A percentile compares a stretch with the other conserved stretches of the same genome.
Evolutionary conservation across 2,329 filamentous ascomycete species (phyloP).

Genomic region (Colletotrichum orchidophilum): DNA sequence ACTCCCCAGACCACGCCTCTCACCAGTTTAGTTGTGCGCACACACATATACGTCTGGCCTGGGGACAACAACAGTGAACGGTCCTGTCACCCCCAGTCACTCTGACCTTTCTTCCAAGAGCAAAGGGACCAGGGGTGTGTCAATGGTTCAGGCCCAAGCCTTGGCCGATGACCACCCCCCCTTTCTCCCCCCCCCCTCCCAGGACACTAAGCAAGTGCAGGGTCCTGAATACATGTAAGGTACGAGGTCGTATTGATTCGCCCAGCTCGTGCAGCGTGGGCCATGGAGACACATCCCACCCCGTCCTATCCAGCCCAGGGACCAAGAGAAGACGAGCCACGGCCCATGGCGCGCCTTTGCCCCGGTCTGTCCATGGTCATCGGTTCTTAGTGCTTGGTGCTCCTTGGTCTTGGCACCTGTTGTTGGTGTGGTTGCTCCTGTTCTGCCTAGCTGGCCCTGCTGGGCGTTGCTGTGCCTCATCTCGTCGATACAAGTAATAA

Average conservation of each 20-base stretch:
- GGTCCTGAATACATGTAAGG: constrained; percentile 33
- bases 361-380: background rate
- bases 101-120: background rate
- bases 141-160: constrained; percentile 16
- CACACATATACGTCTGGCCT: background rate
- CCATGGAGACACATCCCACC: constrained; percentile 8
- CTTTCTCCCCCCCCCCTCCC: background rate
- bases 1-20: background rate
- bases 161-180: constrained; percentile 26
- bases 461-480: constrained; percentile 21
- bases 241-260: constrained; percentile 34
- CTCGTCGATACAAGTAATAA: constrained; percentile 18
- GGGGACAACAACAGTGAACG: background rate
- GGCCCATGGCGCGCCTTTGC: background rate
- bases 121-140: constrained; percentile 21
- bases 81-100: constrained; percentile 8
- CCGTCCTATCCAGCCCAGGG: background rate
- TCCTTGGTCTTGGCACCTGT: background rate
- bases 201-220: constrained; percentile 19
- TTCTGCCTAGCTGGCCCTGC: background rate
- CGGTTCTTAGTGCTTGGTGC: background rate
- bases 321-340: background rate
- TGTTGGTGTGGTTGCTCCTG: background rate
- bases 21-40: background rate
- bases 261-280: constrained; percentile 6